These are phyloP conservation scores for Panus rudis DNA, from an alignment of 768 basidiomycete genomes.

Conservation along the genomic window DNA sequence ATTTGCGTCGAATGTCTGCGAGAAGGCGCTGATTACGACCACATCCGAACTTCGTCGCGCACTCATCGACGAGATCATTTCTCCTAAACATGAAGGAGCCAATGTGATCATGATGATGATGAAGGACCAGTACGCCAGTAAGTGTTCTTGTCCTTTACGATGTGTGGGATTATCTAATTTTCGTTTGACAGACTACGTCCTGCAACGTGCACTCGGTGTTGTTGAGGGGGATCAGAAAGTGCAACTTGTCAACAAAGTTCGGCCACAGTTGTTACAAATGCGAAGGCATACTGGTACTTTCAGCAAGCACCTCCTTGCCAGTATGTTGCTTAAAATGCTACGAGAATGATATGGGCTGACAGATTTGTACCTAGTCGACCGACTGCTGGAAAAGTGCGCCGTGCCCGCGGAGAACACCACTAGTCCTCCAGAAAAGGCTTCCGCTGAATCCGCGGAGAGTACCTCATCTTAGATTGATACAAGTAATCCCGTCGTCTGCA, in stretches of 20 bases:
- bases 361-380: conserved; percentile 46
- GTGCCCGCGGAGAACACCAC: background rate
- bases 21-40: conserved; percentile 75
- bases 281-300: conserved; percentile 65
- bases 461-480: too few species aligned
- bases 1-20: conserved; percentile 94
- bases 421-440: too few species aligned
- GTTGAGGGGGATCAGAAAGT: conserved; percentile 71
- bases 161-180: background rate
- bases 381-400: conserved; percentile 49
- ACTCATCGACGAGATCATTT: conserved; percentile 80
- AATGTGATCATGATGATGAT: conserved; percentile 65
- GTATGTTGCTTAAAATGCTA: conserved; percentile 36
- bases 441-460: too few species aligned
- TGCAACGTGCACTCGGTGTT: conserved; percentile 68
- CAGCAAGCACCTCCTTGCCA: conserved; percentile 75
- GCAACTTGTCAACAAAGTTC: conserved; percentile 50
- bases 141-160: conserved; percentile 24
- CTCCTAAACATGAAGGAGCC: conserved; percentile 53
- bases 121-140: conserved; percentile 87
- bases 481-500: too few species aligned
- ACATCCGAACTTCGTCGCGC: conserved; percentile 54
- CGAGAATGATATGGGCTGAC: background rate
- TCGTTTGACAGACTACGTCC: conserved; percentile 62
- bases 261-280: conserved; percentile 63